Percentiles rank a stretch among this genome's conserved stretches.
Conservation (phyloP, 108 stramenopile genomes). For the Discostella pseudostelligera region DNA sequence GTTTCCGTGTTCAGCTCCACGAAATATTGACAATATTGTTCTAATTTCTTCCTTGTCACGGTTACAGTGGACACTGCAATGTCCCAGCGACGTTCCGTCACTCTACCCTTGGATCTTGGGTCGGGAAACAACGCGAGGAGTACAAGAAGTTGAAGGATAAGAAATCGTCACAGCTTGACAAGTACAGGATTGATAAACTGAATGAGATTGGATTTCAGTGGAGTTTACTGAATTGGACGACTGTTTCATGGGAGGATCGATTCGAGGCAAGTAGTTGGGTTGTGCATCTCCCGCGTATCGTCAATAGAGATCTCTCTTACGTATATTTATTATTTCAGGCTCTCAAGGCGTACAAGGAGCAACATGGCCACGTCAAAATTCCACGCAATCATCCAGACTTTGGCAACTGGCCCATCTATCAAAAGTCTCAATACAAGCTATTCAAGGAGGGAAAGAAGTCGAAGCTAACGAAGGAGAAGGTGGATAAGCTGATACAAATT, state of each 20-base stretch:
- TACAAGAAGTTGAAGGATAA: slow-evolving; percentile 45
- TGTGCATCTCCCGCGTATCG: too few relatives aligned
- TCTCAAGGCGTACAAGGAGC: slow-evolving; percentile 28
- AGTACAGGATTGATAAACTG: slow-evolving; percentile 33
- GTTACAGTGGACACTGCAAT: slow-evolving; percentile 27
- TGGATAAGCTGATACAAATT: slow-evolving; percentile 48
- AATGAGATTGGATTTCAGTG: slow-evolving; percentile 46
- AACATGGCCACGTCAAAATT: slow-evolving; percentile 41
- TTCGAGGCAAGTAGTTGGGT: slow-evolving; percentile 31
- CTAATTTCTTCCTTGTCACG: neutral
- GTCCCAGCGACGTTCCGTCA: slow-evolving; percentile 37
- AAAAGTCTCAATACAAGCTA: slow-evolving; percentile 52
- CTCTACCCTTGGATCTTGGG: slow-evolving; percentile 39
- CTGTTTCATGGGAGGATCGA: slow-evolving; percentile 46
- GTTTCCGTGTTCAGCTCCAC: too few relatives aligned
- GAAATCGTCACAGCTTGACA: slow-evolving; percentile 36
- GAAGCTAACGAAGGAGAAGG: slow-evolving; percentile 51
- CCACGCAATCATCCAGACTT: slow-evolving; percentile 40
- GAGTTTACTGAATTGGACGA: slow-evolving; percentile 34
- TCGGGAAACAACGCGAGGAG: slow-evolving; percentile 47
- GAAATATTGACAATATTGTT: neutral
- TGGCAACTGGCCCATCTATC: slow-evolving; percentile 54
- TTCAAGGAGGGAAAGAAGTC: slow-evolving; percentile 40
- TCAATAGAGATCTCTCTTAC: neutral
- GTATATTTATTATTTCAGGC: neutral